Evolutionary conservation across 768 basidiomycete species (phyloP), one percentile per base, ranked within the genome.

Genomic region (Daedalea quercina): DNA sequence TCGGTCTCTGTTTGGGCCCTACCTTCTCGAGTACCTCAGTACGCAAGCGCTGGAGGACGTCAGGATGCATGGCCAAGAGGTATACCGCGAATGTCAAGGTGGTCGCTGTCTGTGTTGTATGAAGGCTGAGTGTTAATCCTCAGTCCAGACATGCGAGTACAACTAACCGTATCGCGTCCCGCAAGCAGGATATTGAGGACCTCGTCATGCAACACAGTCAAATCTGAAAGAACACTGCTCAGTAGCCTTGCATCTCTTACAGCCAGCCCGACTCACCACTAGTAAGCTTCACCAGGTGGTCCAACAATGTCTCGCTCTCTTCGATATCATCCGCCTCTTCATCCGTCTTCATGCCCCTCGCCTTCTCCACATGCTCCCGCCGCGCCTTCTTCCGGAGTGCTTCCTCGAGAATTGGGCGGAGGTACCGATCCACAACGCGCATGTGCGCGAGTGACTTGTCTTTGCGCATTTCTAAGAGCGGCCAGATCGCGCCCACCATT

Each of bases 321-420:
- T 59, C 55, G 33, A 62, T 60, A 25, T 57, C 40, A 17, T 54
- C 57, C 12, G 50, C 49, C 22, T 48, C 50, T 9, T 46, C 55
- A 34, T 58, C 55, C 3, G 33, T n/a, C 22, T 51, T 48, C 44
- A 24, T 22, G 3, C n/a, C 43, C n/a, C 34, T 50, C 17, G n/a
- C 48, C 35, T 15, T 17, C n/a, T 22, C 28, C 15, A 8, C 42
- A 2, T 20, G 19, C 0, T 20, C 54, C 22, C 63, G 52, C 43
- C 56, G 64, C 35, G 68, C 64, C 51, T 70, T 69, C 66, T 74
- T 75, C 51, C 60, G 57, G 20, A 81, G 60, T 1, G 73, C 73
- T 20, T 76, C 69, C 37, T 68, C 62, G 4, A 81, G 57, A 19
- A 82, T 75, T 0, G 78, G 79, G 13, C 77, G 73, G 11, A 81